phyloP scores from a whole-genome alignment of 192 early-diverging fungal genomes.

The Backusella mclennaniae region DNA sequence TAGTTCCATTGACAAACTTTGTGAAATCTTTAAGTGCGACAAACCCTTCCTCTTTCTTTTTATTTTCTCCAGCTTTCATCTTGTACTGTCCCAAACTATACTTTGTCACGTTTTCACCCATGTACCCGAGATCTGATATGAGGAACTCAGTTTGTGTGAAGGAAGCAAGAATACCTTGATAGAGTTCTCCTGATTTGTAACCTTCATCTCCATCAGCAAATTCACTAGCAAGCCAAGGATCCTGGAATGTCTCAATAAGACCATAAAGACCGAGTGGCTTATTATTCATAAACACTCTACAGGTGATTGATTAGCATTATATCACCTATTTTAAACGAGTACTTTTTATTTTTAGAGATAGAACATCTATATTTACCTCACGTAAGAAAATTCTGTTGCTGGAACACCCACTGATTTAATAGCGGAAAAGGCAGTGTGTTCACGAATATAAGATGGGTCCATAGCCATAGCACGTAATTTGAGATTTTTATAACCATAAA shows the following conservation, averaged over 20 bases:
- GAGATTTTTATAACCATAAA: neutral
- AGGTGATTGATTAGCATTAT: neutral
- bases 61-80: neutral
- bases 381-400: neutral
- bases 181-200: slow-evolving; percentile 1
- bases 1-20: slow-evolving; percentile 6
- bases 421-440: neutral
- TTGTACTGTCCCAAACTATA: slow-evolving; percentile 4
- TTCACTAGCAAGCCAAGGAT: slow-evolving; percentile 6
- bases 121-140: neutral
- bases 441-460: slow-evolving; percentile 9
- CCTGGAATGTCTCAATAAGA: slow-evolving; percentile 9
- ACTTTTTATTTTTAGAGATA: neutral
- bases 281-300: slow-evolving; percentile 13
- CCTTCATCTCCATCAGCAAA: neutral
- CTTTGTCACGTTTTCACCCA: neutral
- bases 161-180: neutral
- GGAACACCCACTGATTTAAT: neutral
- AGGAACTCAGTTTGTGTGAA: too few species aligned
- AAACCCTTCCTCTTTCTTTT: neutral
- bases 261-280: slow-evolving; percentile 10
- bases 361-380: neutral
- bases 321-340: neutral
- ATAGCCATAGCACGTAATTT: slow-evolving; percentile 15
- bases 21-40: slow-evolving; percentile 1